Evolutionary conservation across 1,284 basidiomycete species (phyloP), one percentile per base, ranked within the genome.

Genomic region (Fomes fomentarius): DNA sequence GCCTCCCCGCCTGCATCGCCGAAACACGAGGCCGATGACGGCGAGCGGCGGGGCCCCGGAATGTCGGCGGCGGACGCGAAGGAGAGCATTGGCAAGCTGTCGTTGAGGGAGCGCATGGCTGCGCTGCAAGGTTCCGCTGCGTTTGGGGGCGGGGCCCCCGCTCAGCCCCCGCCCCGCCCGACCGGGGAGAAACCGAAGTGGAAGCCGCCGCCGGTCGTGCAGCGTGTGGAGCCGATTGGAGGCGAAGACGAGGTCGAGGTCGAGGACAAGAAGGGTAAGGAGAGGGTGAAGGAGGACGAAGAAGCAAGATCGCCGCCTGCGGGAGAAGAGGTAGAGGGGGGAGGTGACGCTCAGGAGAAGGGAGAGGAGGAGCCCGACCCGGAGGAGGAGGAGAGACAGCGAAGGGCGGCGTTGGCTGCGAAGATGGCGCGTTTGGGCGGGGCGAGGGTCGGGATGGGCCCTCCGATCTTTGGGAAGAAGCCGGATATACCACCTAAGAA

Each of bases 41-140:
- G 56, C 43, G 69, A 67, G 49, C 68, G 64, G 8, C 70, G 64
- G 21, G 61, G 51, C 1, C 66, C 56, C 4, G 77, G 79, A 0
- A 90, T 95, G 87, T 91, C 87, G 22, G 90, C 91, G 6, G 83
- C 83, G 19, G 94, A 96, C 75, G 93, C 93, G 28, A 85, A 89
- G 69, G 86, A 87, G 64, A 88, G 88, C 63, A 93, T 94, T 67
- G 78, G 79, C 40, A 87, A 81, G 4, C 87, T 83, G 4, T 91
- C 89, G 56, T 74, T 97, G 60, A 94, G 88, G 74, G 94, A 96
- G 61, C 85, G 94, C 39, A 96, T 97, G 93, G 93, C 93, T 24
- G 92, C 93, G 2, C 75, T 96, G 31, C 88, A 93, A 66, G 91
- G 89, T 5, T 81, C 77, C 44, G 87, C 88, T 19, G 90, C 79